Evolutionary conservation across 2,329 filamentous ascomycete genomes (phyloP).

Genomic region (Pseudogymnoascus sp.): DNA sequence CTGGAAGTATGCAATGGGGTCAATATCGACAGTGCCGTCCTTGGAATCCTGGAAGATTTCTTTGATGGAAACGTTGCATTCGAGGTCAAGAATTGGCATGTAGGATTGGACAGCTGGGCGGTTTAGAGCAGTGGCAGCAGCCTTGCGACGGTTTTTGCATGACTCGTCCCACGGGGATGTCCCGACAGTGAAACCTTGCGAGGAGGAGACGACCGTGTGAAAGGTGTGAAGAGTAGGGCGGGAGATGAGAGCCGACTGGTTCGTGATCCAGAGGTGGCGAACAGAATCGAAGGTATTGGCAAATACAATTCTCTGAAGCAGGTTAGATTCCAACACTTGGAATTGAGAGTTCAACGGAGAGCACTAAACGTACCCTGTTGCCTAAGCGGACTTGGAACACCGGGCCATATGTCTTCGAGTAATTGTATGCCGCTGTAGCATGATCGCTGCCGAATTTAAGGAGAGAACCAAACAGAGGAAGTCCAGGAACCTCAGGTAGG

Average conservation of each 20-base stretch:
- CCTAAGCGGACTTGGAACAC: conserved; percentile 65
- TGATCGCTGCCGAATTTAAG: conserved; percentile 54
- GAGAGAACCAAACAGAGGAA: conserved; percentile 59
- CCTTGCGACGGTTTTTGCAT: conserved; percentile 70
- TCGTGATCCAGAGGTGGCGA: conserved; percentile 68
- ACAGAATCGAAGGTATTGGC: conserved; percentile 74
- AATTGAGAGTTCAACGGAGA: neutral
- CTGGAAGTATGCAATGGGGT: conserved; percentile 68
- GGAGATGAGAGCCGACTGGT: conserved; percentile 72
- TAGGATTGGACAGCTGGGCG: conserved; percentile 70
- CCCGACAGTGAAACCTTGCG: conserved; percentile 75
- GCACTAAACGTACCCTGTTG: conserved; percentile 46
- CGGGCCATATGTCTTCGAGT: conserved; percentile 55
- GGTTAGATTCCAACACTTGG: conserved; percentile 10
- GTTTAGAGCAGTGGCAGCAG: conserved; percentile 72
- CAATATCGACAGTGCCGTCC: conserved; percentile 56
- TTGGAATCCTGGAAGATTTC: conserved; percentile 62
- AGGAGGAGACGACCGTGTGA: conserved; percentile 69
- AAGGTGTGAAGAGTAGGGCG: conserved; percentile 76
- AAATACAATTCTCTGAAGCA: conserved; percentile 59
- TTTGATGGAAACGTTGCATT: conserved; percentile 64
- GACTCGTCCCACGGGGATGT: conserved; percentile 80
- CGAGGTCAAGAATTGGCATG: conserved; percentile 76
- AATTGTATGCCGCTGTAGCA: conserved; percentile 47
- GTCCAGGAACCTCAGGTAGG: conserved; percentile 54